phyloP scores from a whole-genome alignment of 1,284 basidiomycete species.

The Lignosus rhinocerotis region DNA sequence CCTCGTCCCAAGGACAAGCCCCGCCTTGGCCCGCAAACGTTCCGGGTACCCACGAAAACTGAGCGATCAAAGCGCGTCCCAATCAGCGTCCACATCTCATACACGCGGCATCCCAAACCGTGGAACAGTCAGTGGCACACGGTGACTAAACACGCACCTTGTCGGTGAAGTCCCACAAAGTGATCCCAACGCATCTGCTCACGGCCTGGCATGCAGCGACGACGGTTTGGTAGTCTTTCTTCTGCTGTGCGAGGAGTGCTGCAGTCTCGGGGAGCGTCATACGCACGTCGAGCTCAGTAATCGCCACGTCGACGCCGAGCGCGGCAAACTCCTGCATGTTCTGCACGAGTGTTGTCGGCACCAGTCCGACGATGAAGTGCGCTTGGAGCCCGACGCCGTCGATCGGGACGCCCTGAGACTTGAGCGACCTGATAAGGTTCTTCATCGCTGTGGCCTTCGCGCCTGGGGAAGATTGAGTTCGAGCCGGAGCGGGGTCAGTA shows the following conservation, averaged over 20 bases:
- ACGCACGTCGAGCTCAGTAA: slow-evolving; percentile 57
- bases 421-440: slow-evolving; percentile 45
- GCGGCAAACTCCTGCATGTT: slow-evolving; percentile 48
- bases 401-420: slow-evolving; percentile 43
- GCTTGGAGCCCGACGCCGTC: slow-evolving; percentile 51
- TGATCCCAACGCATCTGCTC: slow-evolving; percentile 45
- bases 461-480: slow-evolving; percentile 20
- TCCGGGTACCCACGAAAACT: slow-evolving; percentile 33
- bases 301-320: slow-evolving; percentile 54
- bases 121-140: background rate
- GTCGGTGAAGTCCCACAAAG: slow-evolving; percentile 54
- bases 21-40: slow-evolving; percentile 36
- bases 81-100: background rate
- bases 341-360: slow-evolving; percentile 40
- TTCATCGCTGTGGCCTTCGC: slow-evolving; percentile 47
- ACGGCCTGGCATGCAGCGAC: slow-evolving; percentile 46
- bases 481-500: too few relatives aligned
- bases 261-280: slow-evolving; percentile 52
- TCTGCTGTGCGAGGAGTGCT: slow-evolving; percentile 48
- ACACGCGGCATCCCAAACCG: background rate
- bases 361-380: slow-evolving; percentile 52
- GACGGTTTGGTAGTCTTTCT: slow-evolving; percentile 47
- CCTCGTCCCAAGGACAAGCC: slow-evolving; percentile 35
- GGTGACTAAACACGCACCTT: slow-evolving; percentile 21
- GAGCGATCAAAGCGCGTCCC: slow-evolving; percentile 10